These are phyloP conservation scores for Leccinum truebloodii DNA, from an alignment of 768 basidiomycete species.

Conservation along the genomic window DNA sequence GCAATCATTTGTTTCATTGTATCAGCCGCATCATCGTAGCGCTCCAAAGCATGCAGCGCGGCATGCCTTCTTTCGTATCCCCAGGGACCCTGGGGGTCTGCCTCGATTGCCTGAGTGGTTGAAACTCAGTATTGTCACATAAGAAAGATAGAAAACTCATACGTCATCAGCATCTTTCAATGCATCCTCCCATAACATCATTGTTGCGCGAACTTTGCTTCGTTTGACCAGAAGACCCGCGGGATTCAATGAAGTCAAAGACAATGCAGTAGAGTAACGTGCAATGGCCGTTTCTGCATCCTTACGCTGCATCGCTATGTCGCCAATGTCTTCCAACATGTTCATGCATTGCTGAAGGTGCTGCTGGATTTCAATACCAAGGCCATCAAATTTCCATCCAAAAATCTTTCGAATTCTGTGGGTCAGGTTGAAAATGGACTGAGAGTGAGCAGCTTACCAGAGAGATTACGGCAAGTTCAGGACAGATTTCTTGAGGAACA, in stretches of 20 bases:
- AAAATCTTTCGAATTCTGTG: constrained; percentile 5
- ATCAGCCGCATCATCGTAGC: constrained; percentile 1
- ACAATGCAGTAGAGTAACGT: background rate
- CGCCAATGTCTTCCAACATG: background rate
- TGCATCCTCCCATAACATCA: constrained; percentile 7
- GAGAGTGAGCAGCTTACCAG: constrained; percentile 1
- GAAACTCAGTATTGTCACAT: background rate
- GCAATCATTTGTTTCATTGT: background rate
- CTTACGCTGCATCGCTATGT: background rate
- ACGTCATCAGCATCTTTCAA: constrained; percentile 6
- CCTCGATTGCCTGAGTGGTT: background rate
- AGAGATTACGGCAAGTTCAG: constrained; percentile 6
- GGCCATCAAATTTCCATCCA: constrained; percentile 16
- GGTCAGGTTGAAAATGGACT: background rate
- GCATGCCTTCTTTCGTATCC: constrained; percentile 7
- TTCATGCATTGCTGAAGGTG: background rate
- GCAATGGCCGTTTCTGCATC: constrained; percentile 6
- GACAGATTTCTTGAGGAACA: background rate
- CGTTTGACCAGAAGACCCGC: constrained; percentile 10
- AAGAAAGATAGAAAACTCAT: background rate
- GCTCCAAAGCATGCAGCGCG: background rate
- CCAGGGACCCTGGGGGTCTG: background rate
- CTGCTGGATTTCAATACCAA: background rate
- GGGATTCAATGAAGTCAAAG: background rate
- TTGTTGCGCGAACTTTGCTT: constrained; percentile 1